Percentiles rank a stretch among this genome's conserved stretches.
These are phyloP conservation scores for Aureobasidium uvarum DNA, from an alignment of 2,329 filamentous ascomycete genomes.

Conservation along the genomic window DNA sequence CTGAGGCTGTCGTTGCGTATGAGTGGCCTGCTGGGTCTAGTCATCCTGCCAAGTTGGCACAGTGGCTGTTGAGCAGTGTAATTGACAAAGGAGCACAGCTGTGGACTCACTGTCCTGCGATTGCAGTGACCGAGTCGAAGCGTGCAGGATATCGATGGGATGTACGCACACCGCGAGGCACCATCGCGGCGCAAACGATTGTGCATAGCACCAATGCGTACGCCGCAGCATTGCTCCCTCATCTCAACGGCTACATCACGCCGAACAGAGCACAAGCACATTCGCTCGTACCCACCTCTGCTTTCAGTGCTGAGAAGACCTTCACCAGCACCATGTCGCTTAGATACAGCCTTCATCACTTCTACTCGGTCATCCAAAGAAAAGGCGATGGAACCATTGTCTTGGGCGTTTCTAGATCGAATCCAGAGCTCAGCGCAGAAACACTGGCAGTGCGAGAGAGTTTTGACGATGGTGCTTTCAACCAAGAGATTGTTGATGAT, in stretches of 20 bases:
- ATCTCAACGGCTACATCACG: conserved; percentile 40
- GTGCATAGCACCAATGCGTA: conserved; percentile 47
- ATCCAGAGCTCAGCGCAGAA: conserved; percentile 37
- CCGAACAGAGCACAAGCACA: conserved; percentile 50
- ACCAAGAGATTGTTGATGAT: conserved; percentile 44
- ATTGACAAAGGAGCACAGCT: conserved; percentile 43
- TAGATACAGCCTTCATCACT: conserved; percentile 49
- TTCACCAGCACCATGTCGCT: conserved; percentile 48
- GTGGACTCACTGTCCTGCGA: conserved; percentile 48
- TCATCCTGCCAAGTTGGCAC: conserved; percentile 51
- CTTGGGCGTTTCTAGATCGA: conserved; percentile 46
- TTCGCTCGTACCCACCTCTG: conserved; percentile 43
- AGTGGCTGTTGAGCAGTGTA: conserved; percentile 47
- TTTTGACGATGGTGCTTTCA: conserved; percentile 44
- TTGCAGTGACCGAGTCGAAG: conserved; percentile 30
- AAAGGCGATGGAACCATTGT: conserved; percentile 46
- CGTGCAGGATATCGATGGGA: conserved; percentile 35
- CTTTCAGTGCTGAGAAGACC: conserved; percentile 40
- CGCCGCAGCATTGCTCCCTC: conserved; percentile 41
- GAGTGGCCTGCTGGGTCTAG: conserved; percentile 53
- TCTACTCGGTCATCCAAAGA: conserved; percentile 53
- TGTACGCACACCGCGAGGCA: conserved; percentile 40
- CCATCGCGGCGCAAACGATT: conserved; percentile 35
- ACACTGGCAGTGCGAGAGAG: conserved; percentile 35
- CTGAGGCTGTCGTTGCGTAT: conserved; percentile 47